These are phyloP conservation scores for Paraglomus occultum DNA, from an alignment of 192 early-diverging fungal species.

Conservation along the genomic window DNA sequence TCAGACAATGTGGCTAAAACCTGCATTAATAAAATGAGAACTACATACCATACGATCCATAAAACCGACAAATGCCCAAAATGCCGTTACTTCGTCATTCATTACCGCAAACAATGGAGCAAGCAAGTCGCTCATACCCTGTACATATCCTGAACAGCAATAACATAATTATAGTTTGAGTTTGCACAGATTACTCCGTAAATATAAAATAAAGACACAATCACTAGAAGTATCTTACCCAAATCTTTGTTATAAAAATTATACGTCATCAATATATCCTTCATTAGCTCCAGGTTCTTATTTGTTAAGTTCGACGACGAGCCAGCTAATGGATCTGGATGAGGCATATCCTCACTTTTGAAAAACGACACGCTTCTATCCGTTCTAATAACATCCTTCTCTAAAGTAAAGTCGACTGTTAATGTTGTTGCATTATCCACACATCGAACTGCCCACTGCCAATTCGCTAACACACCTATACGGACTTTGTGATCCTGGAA, in stretches of 20 bases:
- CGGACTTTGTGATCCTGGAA: conserved; percentile 74
- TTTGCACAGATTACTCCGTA: neutral
- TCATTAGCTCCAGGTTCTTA: conserved; percentile 80
- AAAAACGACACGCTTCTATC: conserved; percentile 86
- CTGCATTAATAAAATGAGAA: conserved; percentile 9
- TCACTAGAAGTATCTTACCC: conserved; percentile 35
- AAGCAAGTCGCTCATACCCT: conserved; percentile 96
- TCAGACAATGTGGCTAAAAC: neutral
- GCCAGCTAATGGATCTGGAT: conserved; percentile 39
- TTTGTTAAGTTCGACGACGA: conserved; percentile 47
- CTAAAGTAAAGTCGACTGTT: conserved; percentile 33
- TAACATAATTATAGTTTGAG: neutral
- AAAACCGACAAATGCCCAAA: conserved; percentile 89
- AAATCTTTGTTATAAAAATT: conserved; percentile 80
- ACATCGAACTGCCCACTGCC: neutral
- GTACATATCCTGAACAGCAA: conserved; percentile 72
- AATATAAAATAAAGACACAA: neutral
- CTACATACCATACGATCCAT: conserved; percentile 82
- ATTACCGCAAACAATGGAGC: conserved; percentile 88
- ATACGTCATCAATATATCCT: conserved; percentile 91
- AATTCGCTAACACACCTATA: conserved; percentile 41
- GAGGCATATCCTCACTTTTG: conserved; percentile 61
- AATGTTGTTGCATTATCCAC: neutral
- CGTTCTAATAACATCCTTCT: conserved; percentile 97
- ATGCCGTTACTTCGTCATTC: conserved; percentile 84